Base-by-base conservation (phyloP, 306 rosid genomes). In the Medicago truncatula region DNA sequence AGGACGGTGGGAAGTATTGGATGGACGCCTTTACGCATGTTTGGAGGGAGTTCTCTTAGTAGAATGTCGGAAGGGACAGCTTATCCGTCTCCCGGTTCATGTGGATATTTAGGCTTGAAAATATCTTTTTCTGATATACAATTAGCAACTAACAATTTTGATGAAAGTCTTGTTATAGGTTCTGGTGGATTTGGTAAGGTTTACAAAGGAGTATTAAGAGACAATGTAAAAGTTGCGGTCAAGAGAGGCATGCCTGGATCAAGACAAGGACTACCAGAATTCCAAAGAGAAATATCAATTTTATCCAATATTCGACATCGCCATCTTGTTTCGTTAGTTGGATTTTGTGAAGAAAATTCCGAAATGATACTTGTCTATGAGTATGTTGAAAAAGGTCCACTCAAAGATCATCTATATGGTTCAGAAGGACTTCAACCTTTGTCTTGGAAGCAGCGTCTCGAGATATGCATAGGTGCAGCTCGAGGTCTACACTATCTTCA, bases 401-500 rank as follows among this genome's bases (percentile, higher is more conserved):
- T 93, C 76, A 87, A 86, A 78, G 91, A 72, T 39, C 96, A 88
- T 67, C 77, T 93, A 76, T 93, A 93, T 76, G 92, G 96, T 43
- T 71, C 92, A 12, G 69, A 88, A 31, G 75, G 58, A 61, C 9
- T 81, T 57, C 69, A 79, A 14, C 90, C 92, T 54, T 78, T 93
- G 84, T 81, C 98, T 1, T 93, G 98, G 97, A 91, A 91, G 83
- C 91, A 88, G 71, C 89, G 98, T 16, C 98, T 92, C 40, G 94
- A 92, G 70, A 90, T 92, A 78, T 92, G 98, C 89, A 90, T 93
- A 18, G 96, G 93, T 17, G 87, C 98, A 38, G 98, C 98, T 41
- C 80, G 97, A 78, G 97, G 98, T 71, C 90, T 93, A 64, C 98
- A 91, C 83, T 93, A 93, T 78, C 97, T 93, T 31, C 98, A 93